These are phyloP conservation scores for Cyclotella baltica DNA, from an alignment of 108 stramenopile genomes.

Conservation along the genomic window DNA sequence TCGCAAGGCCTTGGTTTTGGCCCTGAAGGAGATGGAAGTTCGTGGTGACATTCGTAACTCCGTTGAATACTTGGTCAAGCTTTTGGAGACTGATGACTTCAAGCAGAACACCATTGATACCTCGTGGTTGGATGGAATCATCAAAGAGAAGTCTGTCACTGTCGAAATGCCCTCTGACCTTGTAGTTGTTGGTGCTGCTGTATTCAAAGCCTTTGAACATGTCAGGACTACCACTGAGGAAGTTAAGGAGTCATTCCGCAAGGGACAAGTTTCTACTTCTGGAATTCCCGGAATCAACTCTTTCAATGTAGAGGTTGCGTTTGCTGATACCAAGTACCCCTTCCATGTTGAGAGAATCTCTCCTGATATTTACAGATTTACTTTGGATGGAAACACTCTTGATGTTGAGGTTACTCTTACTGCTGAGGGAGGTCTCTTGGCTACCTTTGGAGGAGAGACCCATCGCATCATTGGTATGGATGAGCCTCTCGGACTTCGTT, in stretches of 20 bases:
- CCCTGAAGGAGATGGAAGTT: constrained; percentile 97
- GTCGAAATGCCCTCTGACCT: constrained; percentile 79
- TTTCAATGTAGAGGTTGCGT: constrained; percentile 92
- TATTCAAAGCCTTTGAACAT: constrained; percentile 91
- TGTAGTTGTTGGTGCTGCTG: constrained; percentile 89
- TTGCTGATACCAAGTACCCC: constrained; percentile 92
- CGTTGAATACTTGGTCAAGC: constrained; percentile 97
- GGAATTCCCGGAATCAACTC: constrained; percentile 88
- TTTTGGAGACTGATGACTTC: constrained; percentile 95
- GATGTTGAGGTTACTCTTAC: constrained; percentile 82
- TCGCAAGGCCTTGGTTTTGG: constrained; percentile 93
- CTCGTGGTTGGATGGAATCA: constrained; percentile 95
- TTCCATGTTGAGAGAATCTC: constrained; percentile 90
- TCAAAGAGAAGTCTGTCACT: constrained; percentile 89
- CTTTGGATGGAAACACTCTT: constrained; percentile 75
- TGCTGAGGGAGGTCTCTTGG: constrained; percentile 93
- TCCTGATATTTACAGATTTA: constrained; percentile 79
- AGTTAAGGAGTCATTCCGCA: constrained; percentile 81
- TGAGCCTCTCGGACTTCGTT: constrained; percentile 95
- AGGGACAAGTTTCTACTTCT: constrained; percentile 91
- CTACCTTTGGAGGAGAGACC: constrained; percentile 91
- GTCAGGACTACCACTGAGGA: constrained; percentile 74
- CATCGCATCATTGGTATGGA: constrained; percentile 94
- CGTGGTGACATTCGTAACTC: constrained; percentile 98
- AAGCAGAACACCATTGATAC: constrained; percentile 98